Evolutionary conservation across 768 basidiomycete genomes (phyloP).

Genomic region (Russula abietina): DNA sequence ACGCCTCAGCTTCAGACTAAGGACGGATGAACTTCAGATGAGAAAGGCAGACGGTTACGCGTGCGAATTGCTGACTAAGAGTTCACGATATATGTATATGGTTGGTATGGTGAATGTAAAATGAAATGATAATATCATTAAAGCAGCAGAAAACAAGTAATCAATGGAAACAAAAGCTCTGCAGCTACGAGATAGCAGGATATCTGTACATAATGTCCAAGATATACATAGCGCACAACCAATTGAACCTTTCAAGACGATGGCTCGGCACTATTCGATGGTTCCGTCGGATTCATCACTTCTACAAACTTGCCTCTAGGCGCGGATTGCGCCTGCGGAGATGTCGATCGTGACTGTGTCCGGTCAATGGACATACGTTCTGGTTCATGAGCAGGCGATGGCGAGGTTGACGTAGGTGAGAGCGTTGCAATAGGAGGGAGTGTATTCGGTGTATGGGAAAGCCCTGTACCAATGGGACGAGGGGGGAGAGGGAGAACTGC

Average conservation of each 20-base stretch:
- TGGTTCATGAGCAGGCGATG: conserved; percentile 42
- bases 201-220: conserved; percentile 23
- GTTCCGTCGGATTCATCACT: conserved; percentile 47
- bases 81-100: not conserved
- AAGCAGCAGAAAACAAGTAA: conserved; percentile 8
- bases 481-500: conserved; percentile 68
- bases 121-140: conserved; percentile 14
- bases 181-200: conserved; percentile 12
- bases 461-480: conserved; percentile 55
- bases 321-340: conserved; percentile 41
- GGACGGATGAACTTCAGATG: no score
- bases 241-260: conserved; percentile 20
- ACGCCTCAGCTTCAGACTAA: not conserved
- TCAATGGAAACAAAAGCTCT: conserved; percentile 4
- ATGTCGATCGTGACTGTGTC: conserved; percentile 34
- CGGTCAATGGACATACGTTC: conserved; percentile 49
- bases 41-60: not conserved
- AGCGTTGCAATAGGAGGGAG: conserved; percentile 68
- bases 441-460: conserved; percentile 38
- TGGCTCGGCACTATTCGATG: conserved; percentile 34
- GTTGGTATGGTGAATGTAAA: not conserved
- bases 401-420: conserved; percentile 52
- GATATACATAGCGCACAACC: conserved; percentile 19
- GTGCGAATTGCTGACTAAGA: conserved; percentile 4
- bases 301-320: conserved; percentile 50